Evolutionary conservation across 2,329 filamentous ascomycete species (phyloP).

Genomic region (Paecilomyces dactylethromorphus): DNA sequence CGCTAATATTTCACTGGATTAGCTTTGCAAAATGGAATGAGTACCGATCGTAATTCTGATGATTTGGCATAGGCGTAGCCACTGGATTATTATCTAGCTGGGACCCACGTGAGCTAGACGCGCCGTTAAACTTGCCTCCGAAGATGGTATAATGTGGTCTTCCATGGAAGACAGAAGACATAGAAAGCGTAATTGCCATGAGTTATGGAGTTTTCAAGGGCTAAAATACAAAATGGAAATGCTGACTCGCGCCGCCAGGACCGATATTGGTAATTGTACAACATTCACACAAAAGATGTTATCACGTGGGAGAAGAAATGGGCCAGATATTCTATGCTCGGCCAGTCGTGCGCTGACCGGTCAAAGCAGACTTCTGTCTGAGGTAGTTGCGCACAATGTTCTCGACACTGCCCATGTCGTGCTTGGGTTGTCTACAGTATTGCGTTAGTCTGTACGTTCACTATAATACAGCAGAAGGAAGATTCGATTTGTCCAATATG

Average conservation of each 20-base stretch:
- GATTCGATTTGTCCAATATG: not conserved
- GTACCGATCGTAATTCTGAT: not conserved
- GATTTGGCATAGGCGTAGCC: not conserved
- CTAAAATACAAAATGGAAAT: not conserved
- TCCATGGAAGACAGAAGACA: not conserved
- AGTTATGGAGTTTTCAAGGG: not conserved
- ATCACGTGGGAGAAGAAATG: not conserved
- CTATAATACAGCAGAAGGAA: slow-evolving; percentile 1
- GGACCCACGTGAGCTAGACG: not conserved
- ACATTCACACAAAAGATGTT: not conserved
- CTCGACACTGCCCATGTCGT: slow-evolving; percentile 82
- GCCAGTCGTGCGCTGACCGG: slow-evolving; percentile 13
- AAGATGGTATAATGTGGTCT: not conserved
- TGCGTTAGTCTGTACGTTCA: not conserved
- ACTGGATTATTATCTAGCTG: not conserved
- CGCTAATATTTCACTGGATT: not conserved
- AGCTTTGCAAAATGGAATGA: not conserved
- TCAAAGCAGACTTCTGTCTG: slow-evolving; percentile 44
- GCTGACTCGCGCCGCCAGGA: not conserved
- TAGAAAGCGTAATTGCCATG: not conserved
- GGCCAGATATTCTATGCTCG: not conserved
- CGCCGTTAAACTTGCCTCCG: not conserved
- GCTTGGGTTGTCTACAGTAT: slow-evolving; percentile 57
- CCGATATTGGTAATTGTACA: not conserved
- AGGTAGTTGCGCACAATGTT: slow-evolving; percentile 65